Base-by-base conservation (phyloP, 2,329 filamentous ascomycete genomes). In the Microdochium nivale region DNA sequence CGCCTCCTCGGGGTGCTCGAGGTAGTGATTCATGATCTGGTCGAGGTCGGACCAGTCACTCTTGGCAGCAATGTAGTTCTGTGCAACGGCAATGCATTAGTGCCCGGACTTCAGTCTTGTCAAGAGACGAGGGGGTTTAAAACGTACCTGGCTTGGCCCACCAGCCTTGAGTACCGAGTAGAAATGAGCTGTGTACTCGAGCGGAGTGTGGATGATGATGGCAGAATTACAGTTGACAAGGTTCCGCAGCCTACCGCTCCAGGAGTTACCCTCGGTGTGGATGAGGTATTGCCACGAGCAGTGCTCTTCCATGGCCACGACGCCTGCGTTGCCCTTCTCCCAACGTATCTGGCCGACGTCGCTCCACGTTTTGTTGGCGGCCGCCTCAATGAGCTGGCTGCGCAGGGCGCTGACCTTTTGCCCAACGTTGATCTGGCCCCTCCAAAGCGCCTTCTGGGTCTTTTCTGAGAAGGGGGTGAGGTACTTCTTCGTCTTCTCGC, bases 181-280 rank as follows among this genome's bases (percentile, higher is more conserved):
- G 52, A 77, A 71, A 44, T 70, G 70, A 55, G 77, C 71, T 5
- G 69, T 65, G 72, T 73, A 79, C 49, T 67, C 62, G 24, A 44
- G 40, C 13, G 76, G 65, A 16, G 66, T 61, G 51, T 78, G 76
- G 27, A 73, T 66, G 33, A 79, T 62, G 27, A 76, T 59, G 25
- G 79, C 75, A 0, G 69, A 73, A 32, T 59, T 53, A 58, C 77
- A 80, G 53, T 76, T 75, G 49, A 78, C 69, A 1, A 79, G 65
- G 54, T 79, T 79, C 56, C 78, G 78, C 14, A 76, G 69, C 2
- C 75, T 71, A 3, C 76, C 76, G 8, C 76, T 79, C 62, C 77
- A 79, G 8, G 73, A 77, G 46, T 72, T 71, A 0, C 76, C 77
- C 58, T 79, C 77, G 1, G 74, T 75, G 52, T 79, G 75, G 3